phyloP scores from a whole-genome alignment of 495 filamentous ascomycete genomes.

The Durotheca rogersii region DNA sequence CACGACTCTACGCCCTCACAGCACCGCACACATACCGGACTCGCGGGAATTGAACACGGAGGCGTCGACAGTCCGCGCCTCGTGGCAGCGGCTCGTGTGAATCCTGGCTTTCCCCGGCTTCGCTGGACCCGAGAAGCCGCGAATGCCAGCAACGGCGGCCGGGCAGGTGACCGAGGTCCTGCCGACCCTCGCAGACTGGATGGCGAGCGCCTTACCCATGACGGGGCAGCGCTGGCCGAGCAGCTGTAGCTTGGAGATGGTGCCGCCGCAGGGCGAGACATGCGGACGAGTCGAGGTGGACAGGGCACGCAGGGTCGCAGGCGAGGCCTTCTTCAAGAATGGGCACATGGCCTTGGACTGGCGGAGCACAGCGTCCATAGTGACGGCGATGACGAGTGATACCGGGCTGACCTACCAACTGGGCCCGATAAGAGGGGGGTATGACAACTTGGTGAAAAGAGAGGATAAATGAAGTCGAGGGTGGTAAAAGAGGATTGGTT shows the following conservation, averaged over 20 bases:
- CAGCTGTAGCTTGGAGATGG: conserved; percentile 95
- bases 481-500: conserved; percentile 2
- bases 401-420: conserved; percentile 8
- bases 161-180: conserved; percentile 35
- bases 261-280: conserved; percentile 76
- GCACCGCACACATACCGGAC: conserved; percentile 48
- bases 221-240: conserved; percentile 93
- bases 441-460: conserved; percentile 4
- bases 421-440: not conserved
- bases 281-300: conserved; percentile 74
- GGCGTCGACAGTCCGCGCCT: conserved; percentile 69
- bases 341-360: conserved; percentile 95
- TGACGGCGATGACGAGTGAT: conserved; percentile 22
- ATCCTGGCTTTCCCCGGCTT: conserved; percentile 65
- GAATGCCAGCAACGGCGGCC: conserved; percentile 46
- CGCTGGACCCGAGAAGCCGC: conserved; percentile 47
- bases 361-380: conserved; percentile 90
- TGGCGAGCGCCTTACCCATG: conserved; percentile 95
- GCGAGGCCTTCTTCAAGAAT: conserved; percentile 92
- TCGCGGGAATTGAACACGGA: conserved; percentile 58
- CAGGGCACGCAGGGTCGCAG: conserved; percentile 82
- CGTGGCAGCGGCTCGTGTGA: conserved; percentile 73
- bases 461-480: too few species aligned
- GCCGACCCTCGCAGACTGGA: conserved; percentile 66
- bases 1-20: not conserved